phyloP scores from a whole-genome alignment of 495 filamentous ascomycete species.

The Penicillium verhagenii region DNA sequence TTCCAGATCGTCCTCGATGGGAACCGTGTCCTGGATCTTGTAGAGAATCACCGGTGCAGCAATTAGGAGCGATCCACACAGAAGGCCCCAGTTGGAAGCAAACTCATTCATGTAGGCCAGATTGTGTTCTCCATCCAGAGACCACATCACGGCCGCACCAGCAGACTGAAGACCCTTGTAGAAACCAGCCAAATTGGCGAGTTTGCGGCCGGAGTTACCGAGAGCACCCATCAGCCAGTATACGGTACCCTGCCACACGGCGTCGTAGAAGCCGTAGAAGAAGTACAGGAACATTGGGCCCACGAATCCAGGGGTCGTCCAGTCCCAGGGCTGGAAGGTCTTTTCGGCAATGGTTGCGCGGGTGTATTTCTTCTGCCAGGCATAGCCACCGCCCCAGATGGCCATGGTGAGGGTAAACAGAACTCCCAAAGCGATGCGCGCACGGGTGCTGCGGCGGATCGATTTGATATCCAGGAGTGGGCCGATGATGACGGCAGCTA shows the following conservation, averaged over 20 bases:
- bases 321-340: constrained; percentile 36
- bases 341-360: constrained; percentile 20
- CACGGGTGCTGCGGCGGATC: constrained; percentile 41
- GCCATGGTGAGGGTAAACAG: constrained; percentile 42
- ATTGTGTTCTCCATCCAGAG: constrained; percentile 58
- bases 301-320: constrained; percentile 38
- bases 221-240: constrained; percentile 93
- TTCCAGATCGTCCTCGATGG: constrained; percentile 69
- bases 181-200: constrained; percentile 87
- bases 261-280: constrained; percentile 55
- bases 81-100: constrained; percentile 62
- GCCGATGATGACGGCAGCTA: constrained; percentile 46
- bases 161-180: constrained; percentile 93
- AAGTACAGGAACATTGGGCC: constrained; percentile 56
- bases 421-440: constrained; percentile 36
- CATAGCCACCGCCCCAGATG: constrained; percentile 54
- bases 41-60: constrained; percentile 71
- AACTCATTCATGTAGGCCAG: constrained; percentile 56
- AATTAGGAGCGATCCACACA: constrained; percentile 63
- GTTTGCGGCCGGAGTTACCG: constrained; percentile 84
- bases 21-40: constrained; percentile 68
- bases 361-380: constrained; percentile 48
- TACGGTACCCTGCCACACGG: constrained; percentile 64
- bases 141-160: constrained; percentile 77
- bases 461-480: constrained; percentile 40